Conservation (phyloP, 2,329 filamentous ascomycete genomes). For the Xylariomycetidae sp. region DNA sequence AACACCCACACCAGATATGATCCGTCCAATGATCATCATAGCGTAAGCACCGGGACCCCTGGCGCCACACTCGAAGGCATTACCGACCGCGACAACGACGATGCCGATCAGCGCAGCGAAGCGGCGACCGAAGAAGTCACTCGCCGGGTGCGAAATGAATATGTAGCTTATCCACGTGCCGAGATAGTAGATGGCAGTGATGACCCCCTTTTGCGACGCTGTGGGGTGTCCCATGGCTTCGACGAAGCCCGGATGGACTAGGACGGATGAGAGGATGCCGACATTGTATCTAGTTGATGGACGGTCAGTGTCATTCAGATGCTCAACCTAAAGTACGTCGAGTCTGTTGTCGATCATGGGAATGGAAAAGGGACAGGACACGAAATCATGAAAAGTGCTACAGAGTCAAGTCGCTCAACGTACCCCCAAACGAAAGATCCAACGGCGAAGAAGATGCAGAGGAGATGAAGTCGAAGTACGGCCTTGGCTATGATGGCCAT, state of each 20-base stretch:
- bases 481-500: conserved; percentile 29
- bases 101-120: conserved; percentile 46
- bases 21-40: conserved; percentile 47
- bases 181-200: conserved; percentile 54
- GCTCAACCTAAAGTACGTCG: no score
- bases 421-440: conserved; percentile 54
- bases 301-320: no score
- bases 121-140: conserved; percentile 47
- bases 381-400: no score
- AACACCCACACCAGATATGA: conserved; percentile 48
- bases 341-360: no score
- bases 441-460: conserved; percentile 50
- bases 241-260: conserved; percentile 52
- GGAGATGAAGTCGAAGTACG: conserved; percentile 36
- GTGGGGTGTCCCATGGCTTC: conserved; percentile 39
- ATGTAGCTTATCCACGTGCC: conserved; percentile 53
- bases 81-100: conserved; percentile 42
- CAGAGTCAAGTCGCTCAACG: no score
- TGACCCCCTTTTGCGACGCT: conserved; percentile 42
- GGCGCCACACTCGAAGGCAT: conserved; percentile 41
- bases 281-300: conserved; percentile 53
- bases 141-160: conserved; percentile 46
- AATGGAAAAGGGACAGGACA: no score
- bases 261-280: conserved; percentile 51
- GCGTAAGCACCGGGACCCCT: conserved; percentile 34